Base-by-base conservation (phyloP, 352 stramenopile species). In the Phytophthora rubi region DNA sequence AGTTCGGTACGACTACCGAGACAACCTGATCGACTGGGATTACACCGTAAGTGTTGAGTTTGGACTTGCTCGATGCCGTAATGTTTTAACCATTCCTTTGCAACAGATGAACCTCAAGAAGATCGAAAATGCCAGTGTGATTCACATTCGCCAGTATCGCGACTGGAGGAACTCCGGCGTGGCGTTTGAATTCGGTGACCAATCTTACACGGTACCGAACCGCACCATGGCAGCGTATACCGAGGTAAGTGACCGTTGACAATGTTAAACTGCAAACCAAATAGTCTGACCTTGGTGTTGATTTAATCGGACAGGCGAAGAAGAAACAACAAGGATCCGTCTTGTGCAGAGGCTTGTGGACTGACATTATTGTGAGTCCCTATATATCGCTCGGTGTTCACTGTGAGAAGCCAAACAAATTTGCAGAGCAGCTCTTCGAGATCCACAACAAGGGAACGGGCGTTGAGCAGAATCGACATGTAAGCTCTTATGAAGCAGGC, bases 121-220 rank as follows among this genome's bases (percentile, higher is more conserved):
- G 65, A 90, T 94, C 49, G 81, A 92, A 58, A 84, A 97, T 42
- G 93, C 94, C 53, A 93, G 87, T 49, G 95, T 98, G 58, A 96
- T 98, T 65, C 95, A 98, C 75, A 86, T 95, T 63, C 89, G 81
- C 8, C 95, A 98, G 76, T 99, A 96, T 68, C 81, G 84, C 33
- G 71, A 91, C 26, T 99, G 95, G 95, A 86, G 96, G 60, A 92
- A 98, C 68, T 88, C 82, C 12, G 96, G 96, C 51, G 75, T 99
- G 55, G 95, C 96, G 30, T 99, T 97, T 65, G 94, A 99, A 84
- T 99, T 98, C 73, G 95, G 93, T 8, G 92, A 98, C 71, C 89
- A 97, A 71, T 80, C 75, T 0, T 99, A 98, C 76, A 90, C 86
- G 18, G 62, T 88, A 47, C 91, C 93, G 2, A 99, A 99, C 62